These are phyloP conservation scores for Croton laevigatus DNA, from an alignment of 441 rosid genomes.

Conservation along the genomic window DNA sequence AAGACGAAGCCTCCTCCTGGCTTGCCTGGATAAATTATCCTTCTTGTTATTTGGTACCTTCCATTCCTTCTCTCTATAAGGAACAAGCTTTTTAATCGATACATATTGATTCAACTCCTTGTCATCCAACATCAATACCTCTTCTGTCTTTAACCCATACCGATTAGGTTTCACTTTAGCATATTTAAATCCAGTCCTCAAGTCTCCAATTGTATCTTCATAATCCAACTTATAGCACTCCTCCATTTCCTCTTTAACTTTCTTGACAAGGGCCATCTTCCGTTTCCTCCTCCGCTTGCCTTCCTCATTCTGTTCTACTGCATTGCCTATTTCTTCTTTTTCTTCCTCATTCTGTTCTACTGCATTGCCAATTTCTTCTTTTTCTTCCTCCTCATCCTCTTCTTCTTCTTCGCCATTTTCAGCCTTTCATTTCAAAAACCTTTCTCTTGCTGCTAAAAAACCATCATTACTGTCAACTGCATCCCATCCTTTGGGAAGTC, in stretches of 20 bases:
- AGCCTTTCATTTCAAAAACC: slow-evolving; percentile 40
- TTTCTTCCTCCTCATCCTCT: slow-evolving; percentile 25
- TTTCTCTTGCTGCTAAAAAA: slow-evolving; percentile 62
- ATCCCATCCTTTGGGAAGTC: slow-evolving; percentile 75
- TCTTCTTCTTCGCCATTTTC: slow-evolving; percentile 27
- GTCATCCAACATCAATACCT: slow-evolving; percentile 62
- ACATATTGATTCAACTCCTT: slow-evolving; percentile 80
- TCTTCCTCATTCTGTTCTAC: slow-evolving; percentile 26
- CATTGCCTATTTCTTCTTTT: slow-evolving; percentile 39
- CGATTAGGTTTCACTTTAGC: slow-evolving; percentile 66
- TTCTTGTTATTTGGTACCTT: slow-evolving; percentile 45
- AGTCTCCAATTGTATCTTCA: slow-evolving; percentile 79
- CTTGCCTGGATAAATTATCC: slow-evolving; percentile 40
- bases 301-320: slow-evolving; percentile 36
- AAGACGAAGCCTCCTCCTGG: slow-evolving; percentile 58
- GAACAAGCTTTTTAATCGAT: slow-evolving; percentile 76
- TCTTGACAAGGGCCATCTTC: slow-evolving; percentile 57
- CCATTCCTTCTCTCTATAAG: slow-evolving; percentile 75
- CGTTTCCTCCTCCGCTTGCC: slow-evolving; percentile 67
- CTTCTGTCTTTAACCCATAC: slow-evolving; percentile 56
- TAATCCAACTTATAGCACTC: slow-evolving; percentile 90
- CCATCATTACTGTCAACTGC: slow-evolving; percentile 50
- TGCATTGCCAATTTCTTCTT: slow-evolving; percentile 7
- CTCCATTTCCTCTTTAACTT: slow-evolving; percentile 75
- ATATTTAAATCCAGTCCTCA: slow-evolving; percentile 89